Base-by-base conservation (phyloP, 257 asterid species). In the Leptodermis oblonga region DNA sequence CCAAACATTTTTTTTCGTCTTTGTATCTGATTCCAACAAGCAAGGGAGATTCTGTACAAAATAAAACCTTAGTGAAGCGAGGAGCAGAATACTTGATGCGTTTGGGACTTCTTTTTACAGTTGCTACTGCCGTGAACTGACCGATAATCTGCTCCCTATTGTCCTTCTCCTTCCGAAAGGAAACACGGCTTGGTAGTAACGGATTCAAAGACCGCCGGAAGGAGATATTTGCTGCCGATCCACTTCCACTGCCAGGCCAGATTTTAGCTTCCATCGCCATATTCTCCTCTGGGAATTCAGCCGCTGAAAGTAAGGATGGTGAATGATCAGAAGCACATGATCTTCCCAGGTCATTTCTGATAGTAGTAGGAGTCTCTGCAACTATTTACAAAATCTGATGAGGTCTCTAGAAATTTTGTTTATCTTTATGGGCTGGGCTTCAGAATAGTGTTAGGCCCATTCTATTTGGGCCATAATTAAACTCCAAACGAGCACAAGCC, bases 81-180 rank as follows among this genome's bases (percentile, higher is more conserved):
- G 97, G 98, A 22, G 92, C 45, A 0, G 96, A 82, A 78, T 92
- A 92, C 45, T 90, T 88, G 28, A 92, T 96, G 70, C 97, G 97
- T 78, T 92, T 90, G 69, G 98, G 97, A 78, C 92, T 92, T 80
- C 83, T 78, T 85, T 92, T 92, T 12, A 85, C 74, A 49, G 76
- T 84, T 25, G 95, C 90, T 25, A 82, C 55, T n/a, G 86, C 23
- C 41, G 68, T 69, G 74, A 83, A 77, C 25, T 80, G 83, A 62
- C 85, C 86, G 14, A 36, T 7, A 62, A 49, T n/a, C 48, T 8
- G 70, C 39, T 79, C 76, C 31, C 79, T 45, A 15, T 14, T 23
- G 18, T 23, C 23, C 17, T 70, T 52, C 9, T 6, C 23, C 17
- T 70, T 52, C 9, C 4, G 80, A 58, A 72, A 71, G 59, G 75